Evolutionary conservation across 1,139 yeast species (phyloP).

Genomic region (Saccharomyces uvarum): DNA sequence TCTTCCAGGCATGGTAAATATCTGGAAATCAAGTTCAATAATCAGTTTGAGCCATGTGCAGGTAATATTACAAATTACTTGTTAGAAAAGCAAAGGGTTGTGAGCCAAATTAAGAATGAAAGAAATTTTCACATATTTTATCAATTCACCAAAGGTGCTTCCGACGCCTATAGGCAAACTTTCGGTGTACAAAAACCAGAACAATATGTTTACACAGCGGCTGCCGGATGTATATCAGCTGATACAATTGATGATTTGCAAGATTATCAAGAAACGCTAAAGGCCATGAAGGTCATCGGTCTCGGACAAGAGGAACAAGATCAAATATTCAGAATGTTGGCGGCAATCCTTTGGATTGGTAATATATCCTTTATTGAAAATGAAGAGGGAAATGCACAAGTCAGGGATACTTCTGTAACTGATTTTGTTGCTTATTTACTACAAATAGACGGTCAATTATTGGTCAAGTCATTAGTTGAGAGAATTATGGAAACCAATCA

Average conservation of each 20-base stretch:
- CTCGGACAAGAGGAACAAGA: constrained; percentile 78
- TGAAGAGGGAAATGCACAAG: constrained; percentile 74
- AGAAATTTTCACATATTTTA: constrained; percentile 96
- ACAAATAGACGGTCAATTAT: constrained; percentile 64
- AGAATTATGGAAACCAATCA: constrained; percentile 86
- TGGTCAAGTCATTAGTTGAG: constrained; percentile 65
- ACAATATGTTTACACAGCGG: constrained; percentile 80
- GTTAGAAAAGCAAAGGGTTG: constrained; percentile 91
- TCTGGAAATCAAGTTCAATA: constrained; percentile 81
- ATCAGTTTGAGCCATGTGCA: constrained; percentile 79
- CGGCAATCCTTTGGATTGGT: constrained; percentile 91
- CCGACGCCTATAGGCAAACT: constrained; percentile 70
- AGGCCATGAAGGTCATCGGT: constrained; percentile 87
- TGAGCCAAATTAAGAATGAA: constrained; percentile 86
- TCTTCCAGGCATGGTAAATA: constrained; percentile 98
- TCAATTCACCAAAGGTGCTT: constrained; percentile 88
- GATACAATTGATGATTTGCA: constrained; percentile 76
- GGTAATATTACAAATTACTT: constrained; percentile 94
- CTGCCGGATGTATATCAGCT: constrained; percentile 78
- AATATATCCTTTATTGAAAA: constrained; percentile 81
- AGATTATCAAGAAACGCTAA: constrained; percentile 73
- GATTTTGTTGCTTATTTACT: constrained; percentile 88
- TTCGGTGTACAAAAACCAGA: constrained; percentile 93
- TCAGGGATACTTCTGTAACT: constrained; percentile 81
- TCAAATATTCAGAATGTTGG: constrained; percentile 74